These are phyloP conservation scores for Mycosphaerella sp. DNA, from an alignment of 2,329 filamentous ascomycete genomes.

Conservation along the genomic window DNA sequence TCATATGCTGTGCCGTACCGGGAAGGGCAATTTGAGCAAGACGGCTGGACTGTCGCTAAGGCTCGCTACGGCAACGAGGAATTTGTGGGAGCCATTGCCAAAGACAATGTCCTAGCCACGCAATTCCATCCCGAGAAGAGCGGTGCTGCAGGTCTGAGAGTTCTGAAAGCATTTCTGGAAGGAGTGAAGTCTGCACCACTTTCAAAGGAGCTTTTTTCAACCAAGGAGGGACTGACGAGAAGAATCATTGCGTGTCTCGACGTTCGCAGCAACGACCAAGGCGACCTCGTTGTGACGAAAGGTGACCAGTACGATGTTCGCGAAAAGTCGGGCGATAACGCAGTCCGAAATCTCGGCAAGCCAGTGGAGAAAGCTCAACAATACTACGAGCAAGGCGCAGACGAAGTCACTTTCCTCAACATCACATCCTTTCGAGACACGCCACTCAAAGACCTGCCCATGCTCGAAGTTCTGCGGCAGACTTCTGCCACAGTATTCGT, in stretches of 20 bases:
- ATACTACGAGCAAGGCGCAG: constrained; percentile 95
- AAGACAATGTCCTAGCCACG: constrained; percentile 78
- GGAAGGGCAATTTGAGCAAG: constrained; percentile 64
- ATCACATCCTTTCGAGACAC: constrained; percentile 98
- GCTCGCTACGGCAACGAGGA: constrained; percentile 80
- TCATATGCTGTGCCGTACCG: constrained; percentile 79
- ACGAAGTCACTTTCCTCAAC: constrained; percentile 96
- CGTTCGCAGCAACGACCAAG: constrained; percentile 86
- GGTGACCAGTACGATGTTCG: constrained; percentile 98
- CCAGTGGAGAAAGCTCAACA: constrained; percentile 88
- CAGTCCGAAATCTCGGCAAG: constrained; percentile 90
- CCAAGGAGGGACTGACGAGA: constrained; percentile 70
- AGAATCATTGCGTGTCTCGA: constrained; percentile 94
- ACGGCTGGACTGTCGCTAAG: constrained; percentile 89
- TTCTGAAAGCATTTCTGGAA: constrained; percentile 79
- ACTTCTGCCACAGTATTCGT: constrained; percentile 93
- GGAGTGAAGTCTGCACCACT: constrained; percentile 56
- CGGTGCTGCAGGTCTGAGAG: constrained; percentile 76
- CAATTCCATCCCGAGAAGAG: constrained; percentile 99
- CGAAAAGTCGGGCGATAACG: constrained; percentile 62
- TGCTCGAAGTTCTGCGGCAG: constrained; percentile 85
- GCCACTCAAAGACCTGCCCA: constrained; percentile 82
- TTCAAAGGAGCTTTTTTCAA: constrained; percentile 32
- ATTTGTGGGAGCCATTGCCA: constrained; percentile 85
- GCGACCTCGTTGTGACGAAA: constrained; percentile 95